These are phyloP conservation scores for Pleurotus eryngii DNA, from an alignment of 768 basidiomycete genomes.

Conservation along the genomic window DNA sequence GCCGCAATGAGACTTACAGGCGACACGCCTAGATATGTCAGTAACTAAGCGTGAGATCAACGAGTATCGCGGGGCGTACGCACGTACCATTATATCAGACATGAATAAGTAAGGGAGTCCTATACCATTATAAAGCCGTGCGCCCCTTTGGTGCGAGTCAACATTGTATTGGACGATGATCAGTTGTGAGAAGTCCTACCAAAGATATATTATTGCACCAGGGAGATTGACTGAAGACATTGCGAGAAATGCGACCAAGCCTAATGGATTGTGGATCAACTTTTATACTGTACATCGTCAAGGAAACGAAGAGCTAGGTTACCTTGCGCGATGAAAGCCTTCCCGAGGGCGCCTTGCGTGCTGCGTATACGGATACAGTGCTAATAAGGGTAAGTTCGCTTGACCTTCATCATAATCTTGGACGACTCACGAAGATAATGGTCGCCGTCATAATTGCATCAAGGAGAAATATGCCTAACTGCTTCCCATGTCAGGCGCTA, in stretches of 20 bases:
- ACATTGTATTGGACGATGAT: background rate
- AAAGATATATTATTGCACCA: conserved; percentile 13
- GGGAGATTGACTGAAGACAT: conserved; percentile 18
- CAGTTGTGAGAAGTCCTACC: conserved; percentile 7
- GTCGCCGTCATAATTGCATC: conserved; percentile 18
- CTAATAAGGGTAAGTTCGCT: conserved; percentile 6
- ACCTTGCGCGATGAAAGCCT: conserved; percentile 21
- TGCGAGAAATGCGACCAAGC: conserved; percentile 15
- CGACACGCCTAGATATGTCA: conserved; percentile 17
- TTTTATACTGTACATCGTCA: background rate
- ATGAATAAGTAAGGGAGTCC: conserved; percentile 18
- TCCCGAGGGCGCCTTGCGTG: conserved; percentile 19
- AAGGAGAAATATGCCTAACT: conserved; percentile 17
- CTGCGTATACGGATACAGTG: conserved; percentile 22
- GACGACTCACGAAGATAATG: conserved; percentile 15
- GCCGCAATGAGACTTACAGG: conserved; percentile 14
- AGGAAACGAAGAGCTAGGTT: background rate
- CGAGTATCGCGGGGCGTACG: background rate
- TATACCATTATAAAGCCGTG: conserved; percentile 15
- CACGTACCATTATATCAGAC: conserved; percentile 18
- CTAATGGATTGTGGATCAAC: conserved; percentile 2
- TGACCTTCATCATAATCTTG: background rate
- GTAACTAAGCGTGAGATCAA: background rate
- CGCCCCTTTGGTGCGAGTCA: conserved; percentile 1
- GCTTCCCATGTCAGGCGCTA: background rate